Evolutionary conservation across 495 filamentous ascomycete species (phyloP), one percentile per base, ranked within the genome.

Genomic region (Astrothelium macrocarpum): DNA sequence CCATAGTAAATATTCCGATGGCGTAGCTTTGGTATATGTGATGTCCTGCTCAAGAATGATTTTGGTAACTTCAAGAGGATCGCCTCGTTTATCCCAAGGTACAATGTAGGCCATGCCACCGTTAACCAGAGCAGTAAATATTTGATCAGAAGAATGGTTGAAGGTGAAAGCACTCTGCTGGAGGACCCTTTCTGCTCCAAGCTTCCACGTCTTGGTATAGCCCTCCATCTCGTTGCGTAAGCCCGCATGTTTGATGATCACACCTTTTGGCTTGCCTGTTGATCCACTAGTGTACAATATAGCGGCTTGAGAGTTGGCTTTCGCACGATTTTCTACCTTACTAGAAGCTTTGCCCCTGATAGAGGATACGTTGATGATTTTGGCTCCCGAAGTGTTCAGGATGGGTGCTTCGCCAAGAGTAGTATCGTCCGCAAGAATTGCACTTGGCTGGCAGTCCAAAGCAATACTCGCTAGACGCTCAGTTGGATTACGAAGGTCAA

Each of bases 91-190:
- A 1, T 4, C 10, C 32, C 20, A 12, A 1, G 64, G 58, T 20
- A 62, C 49, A 34, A 78, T 66, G 2, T 74, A 29, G 1, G 80
- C 42, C 0, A 66, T 77, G 4, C 72, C 77, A 0, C 72, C 77
- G 29, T 71, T 75, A 32, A 62, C 68, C 3, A 72, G 66, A 0
- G 64, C 73, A 0, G 65, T 60, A 39, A 74, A 71, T 0, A 77
- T 76, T 39, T 79, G 77, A 59, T 61, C 69, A 0, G 70, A 43
- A 2, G 77, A 79, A 45, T 70, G 60, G 62, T 81, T 72, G 69
- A 78, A 81, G 0, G 65, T 67, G 32, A 71, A 72, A 0, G 78
- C 68, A 16, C 76, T 80, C 45, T 82, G 79, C 34, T 81, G 78
- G 1, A 81, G 63, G 0, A 77, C 68, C 72, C 3, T n/a, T 56